Percentiles rank a stretch among this genome's conserved stretches.
Conservation (phyloP, 139 green algal genomes). For the Spirogloea muscicola region DNA sequence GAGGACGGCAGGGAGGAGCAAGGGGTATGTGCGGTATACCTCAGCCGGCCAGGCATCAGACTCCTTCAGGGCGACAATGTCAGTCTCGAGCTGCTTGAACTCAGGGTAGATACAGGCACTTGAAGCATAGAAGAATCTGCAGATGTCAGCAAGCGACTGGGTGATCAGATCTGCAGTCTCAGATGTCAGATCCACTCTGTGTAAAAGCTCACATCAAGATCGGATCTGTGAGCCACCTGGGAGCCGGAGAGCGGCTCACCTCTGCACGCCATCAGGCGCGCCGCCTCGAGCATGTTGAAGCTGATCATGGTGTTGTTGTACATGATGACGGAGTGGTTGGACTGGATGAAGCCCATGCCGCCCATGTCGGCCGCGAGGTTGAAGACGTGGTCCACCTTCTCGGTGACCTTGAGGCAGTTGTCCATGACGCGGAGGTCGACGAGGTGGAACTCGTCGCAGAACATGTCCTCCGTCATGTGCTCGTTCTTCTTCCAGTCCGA, state of each 20-base stretch:
- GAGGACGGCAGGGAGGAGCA: no score
- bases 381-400: slow-evolving; percentile 92
- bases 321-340: slow-evolving; percentile 98
- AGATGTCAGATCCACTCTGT: no score
- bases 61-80: slow-evolving; percentile 92
- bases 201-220: no score
- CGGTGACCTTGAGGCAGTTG: slow-evolving; percentile 57
- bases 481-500: slow-evolving; percentile 99
- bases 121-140: slow-evolving; percentile 97
- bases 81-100: slow-evolving; percentile 80
- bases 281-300: slow-evolving; percentile 98
- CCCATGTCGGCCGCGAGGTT: slow-evolving; percentile 99
- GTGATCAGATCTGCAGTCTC: no score
- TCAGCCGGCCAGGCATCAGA: slow-evolving; percentile 91
- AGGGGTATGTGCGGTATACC: no score
- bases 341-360: slow-evolving; percentile 99
- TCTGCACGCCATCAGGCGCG: slow-evolving; percentile 54
- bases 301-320: slow-evolving; percentile 99
- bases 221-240: no score
- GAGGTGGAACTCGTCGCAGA: slow-evolving; percentile 98
- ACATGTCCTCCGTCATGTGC: slow-evolving; percentile 96
- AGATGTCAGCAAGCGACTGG: no score
- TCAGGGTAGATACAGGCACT: slow-evolving; percentile 98
- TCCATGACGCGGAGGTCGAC: slow-evolving; percentile 95
- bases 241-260: no score